A percentile compares a stretch with the other conserved stretches of the same genome.
Conservation (phyloP, 768 basidiomycete genomes). For the Agrocybe pediades region DNA sequence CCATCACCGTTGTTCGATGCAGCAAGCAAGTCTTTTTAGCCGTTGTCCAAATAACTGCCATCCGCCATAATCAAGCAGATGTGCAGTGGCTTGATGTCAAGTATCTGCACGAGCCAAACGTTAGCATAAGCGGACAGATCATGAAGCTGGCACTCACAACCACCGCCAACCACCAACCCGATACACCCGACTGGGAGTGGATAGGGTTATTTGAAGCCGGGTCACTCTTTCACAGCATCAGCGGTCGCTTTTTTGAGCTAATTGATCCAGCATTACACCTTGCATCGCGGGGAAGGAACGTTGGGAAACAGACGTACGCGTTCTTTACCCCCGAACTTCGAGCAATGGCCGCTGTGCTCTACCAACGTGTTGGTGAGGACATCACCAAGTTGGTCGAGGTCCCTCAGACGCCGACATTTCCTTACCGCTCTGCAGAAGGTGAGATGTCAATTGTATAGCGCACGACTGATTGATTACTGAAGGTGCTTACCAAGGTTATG, state of each 20-base stretch:
- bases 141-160: slow-evolving; percentile 10
- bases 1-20: slow-evolving; percentile 5
- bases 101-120: slow-evolving; percentile 7
- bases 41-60: slow-evolving; percentile 9
- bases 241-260: slow-evolving; percentile 9
- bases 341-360: slow-evolving; percentile 4
- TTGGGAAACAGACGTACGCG: slow-evolving; percentile 8
- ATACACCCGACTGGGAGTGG: slow-evolving; percentile 15
- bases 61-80: background rate
- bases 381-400: background rate
- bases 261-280: slow-evolving; percentile 7
- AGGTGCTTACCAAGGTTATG: no score
- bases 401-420: slow-evolving; percentile 12
- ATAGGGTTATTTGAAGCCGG: slow-evolving; percentile 8
- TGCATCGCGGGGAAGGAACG: slow-evolving; percentile 7
- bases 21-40: slow-evolving; percentile 6
- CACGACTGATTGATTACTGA: no score
- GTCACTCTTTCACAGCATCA: background rate
- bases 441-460: no score
- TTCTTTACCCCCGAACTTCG: slow-evolving; percentile 10
- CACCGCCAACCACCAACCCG: background rate
- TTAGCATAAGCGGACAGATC: slow-evolving; percentile 5
- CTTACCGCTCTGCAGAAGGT: slow-evolving; percentile 15
- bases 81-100: background rate
- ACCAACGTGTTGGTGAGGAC: slow-evolving; percentile 6